Evolutionary conservation across 2,329 filamentous ascomycete genomes (phyloP).

Genomic region (Aspergillus aculeatinus): DNA sequence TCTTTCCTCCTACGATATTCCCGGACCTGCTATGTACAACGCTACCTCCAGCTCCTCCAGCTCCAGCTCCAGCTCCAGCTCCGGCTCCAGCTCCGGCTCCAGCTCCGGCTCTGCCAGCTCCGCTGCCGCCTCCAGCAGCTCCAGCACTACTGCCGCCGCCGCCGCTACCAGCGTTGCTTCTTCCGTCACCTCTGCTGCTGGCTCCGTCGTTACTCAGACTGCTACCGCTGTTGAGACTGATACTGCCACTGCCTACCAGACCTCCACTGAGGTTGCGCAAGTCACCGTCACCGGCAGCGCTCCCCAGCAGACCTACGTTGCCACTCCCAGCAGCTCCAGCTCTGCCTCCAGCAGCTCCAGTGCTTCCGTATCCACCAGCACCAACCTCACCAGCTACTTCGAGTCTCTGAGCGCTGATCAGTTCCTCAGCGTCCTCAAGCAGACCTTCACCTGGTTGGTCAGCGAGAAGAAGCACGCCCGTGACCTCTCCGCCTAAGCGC

Average conservation of each 20-base stretch:
- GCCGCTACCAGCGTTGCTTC: conserved; percentile 12
- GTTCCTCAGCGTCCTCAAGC: conserved; percentile 29
- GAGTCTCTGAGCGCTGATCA: conserved; percentile 32
- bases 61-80: conserved; percentile 19
- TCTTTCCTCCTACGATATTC: conserved; percentile 50
- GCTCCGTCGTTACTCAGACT: conserved; percentile 9
- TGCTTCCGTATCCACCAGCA: conserved; percentile 20
- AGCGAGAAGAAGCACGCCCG: conserved; percentile 35
- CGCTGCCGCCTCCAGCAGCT: conserved; percentile 11
- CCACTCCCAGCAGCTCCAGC: conserved; percentile 15
- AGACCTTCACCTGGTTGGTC: conserved; percentile 35
- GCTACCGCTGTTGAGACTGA: conserved; percentile 22
- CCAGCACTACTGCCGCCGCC: conserved; percentile 9
- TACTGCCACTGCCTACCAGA: conserved; percentile 24
- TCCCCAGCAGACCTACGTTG: conserved; percentile 24
- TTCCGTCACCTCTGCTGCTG: conserved; percentile 14
- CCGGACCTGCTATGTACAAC: conserved; percentile 47
- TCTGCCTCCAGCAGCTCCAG: conserved; percentile 13
- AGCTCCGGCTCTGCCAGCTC: conserved; percentile 14
- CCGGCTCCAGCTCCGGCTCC: conserved; percentile 17
- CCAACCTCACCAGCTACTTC: conserved; percentile 29
- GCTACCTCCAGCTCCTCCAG: conserved; percentile 21
- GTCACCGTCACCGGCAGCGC: conserved; percentile 25
- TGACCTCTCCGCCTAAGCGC: conserved; percentile 27
- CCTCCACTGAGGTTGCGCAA: conserved; percentile 21